Evolutionary conservation across 106 monocot species (phyloP), one percentile per base, ranked within the genome.

Genomic region (Ottelia alismoides): DNA sequence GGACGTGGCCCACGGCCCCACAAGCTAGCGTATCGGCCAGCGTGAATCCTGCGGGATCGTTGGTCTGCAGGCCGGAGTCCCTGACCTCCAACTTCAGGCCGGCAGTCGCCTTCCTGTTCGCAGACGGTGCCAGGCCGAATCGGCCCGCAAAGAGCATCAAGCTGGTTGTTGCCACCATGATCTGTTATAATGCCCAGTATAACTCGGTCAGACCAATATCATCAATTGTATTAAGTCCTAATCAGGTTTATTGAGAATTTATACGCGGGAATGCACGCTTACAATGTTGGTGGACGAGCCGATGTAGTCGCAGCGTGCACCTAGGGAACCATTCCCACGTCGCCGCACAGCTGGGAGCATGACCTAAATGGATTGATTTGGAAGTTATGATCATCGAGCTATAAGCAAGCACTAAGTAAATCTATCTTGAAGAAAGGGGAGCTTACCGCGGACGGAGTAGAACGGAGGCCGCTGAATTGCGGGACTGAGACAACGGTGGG

Each of bases 41-140:
- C 52, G 93, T 94, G 88, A 94, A 94, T 17, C 93, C 88, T 3
- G 93, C 84, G 6, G 93, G 93, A 55, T 93, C 93, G 20, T 84
- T 84, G 9, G 93, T 93, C 84, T 93, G 93, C 66, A 93, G 73
- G 16, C 93, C 93, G 11, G 93, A 88, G 62, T 88, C 93, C 40
- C 83, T 75, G n/a, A 51, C 88, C 66, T 84, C 94, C 16, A 88
- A 81, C 80, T 94, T 94, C 72, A 88, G 74, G 49, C 88, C 88
- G 0, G 94, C 88, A 7, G 94, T 88, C 17, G 88, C 78, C 74
- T 78, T 84, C 73, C 88, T 69, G 69, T 94, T 94, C 11, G 93
- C 93, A 14, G 93, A 88, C 6, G 88, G 88, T 4, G 88, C 93
- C 59, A 88, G 52, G 3, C 93, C 88, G 60, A 94, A 94, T 29